Conservation (phyloP, 768 basidiomycete species). For the Kwoniella shandongensis region DNA sequence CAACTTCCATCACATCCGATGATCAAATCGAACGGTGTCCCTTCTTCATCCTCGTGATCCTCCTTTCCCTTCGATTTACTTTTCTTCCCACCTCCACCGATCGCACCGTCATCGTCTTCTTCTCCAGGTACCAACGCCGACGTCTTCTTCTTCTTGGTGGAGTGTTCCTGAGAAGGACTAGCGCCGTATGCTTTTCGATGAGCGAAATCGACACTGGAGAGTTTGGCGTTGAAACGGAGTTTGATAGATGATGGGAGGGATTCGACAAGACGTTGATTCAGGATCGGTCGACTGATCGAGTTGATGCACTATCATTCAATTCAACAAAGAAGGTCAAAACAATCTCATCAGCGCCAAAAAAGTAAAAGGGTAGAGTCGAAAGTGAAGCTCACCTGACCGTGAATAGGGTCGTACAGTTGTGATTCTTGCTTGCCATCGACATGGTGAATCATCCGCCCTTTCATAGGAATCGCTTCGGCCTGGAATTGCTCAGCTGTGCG, state of each 20-base stretch:
- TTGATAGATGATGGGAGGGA: conserved; percentile 68
- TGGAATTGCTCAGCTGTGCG: conserved; percentile 55
- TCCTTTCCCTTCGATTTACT: conserved; percentile 17
- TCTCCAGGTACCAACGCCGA: conserved; percentile 28
- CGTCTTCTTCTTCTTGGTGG: conserved; percentile 5
- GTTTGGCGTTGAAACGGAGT: conserved; percentile 77
- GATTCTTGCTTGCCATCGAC: conserved; percentile 69
- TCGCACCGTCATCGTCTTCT: conserved; percentile 34
- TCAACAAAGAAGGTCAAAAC: background rate
- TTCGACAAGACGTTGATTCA: conserved; percentile 81
- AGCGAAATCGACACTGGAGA: conserved; percentile 73
- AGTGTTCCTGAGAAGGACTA: too few relatives aligned
- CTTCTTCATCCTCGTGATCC: conserved; percentile 29
- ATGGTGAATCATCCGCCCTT: conserved; percentile 91
- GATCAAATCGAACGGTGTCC: conserved; percentile 51
- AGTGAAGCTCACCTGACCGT: conserved; percentile 67
- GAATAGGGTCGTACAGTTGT: conserved; percentile 75
- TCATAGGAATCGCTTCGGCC: conserved; percentile 84
- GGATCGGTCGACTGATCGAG: conserved; percentile 82
- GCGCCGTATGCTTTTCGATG: conserved; percentile 29
- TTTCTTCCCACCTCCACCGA: conserved; percentile 22
- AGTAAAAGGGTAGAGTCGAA: background rate
- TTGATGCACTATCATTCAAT: conserved; percentile 74
- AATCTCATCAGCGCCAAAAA: background rate
- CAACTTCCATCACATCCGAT: conserved; percentile 94